Conservation (phyloP, 345 rosid genomes). For the Anacardium occidentale region DNA sequence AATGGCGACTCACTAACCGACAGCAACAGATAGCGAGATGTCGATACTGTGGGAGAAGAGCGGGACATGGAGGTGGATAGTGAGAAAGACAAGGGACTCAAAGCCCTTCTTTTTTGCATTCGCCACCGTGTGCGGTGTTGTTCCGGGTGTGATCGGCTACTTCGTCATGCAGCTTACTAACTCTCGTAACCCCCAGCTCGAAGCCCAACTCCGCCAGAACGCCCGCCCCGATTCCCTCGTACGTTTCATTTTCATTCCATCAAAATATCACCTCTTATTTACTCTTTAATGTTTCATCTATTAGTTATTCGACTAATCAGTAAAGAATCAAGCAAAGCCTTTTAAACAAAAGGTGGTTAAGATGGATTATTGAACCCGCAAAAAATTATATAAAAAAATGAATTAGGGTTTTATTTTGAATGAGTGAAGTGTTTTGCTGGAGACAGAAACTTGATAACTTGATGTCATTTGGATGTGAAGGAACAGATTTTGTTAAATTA, state of each 20-base stretch:
- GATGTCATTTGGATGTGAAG: no score
- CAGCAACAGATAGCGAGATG: conserved; percentile 28
- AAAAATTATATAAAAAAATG: no score
- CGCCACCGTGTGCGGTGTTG: conserved; percentile 86
- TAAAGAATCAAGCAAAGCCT: no score
- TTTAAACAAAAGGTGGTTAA: no score
- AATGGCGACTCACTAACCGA: not conserved
- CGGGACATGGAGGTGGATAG: conserved; percentile 75
- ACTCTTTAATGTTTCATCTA: no score
- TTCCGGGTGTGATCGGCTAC: conserved; percentile 86
- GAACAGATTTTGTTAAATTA: no score
- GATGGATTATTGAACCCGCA: no score
- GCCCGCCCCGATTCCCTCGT: conserved; percentile 84
- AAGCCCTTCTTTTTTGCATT: conserved; percentile 85
- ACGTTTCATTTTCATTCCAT: conserved; percentile 10
- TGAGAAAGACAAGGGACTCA: conserved; percentile 72
- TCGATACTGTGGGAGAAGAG: conserved; percentile 70
- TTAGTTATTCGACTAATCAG: no score
- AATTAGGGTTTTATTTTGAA: not conserved
- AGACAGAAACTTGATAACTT: no score
- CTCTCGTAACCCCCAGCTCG: conserved; percentile 71
- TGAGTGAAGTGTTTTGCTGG: no score
- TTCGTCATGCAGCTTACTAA: conserved; percentile 86
- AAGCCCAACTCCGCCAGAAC: conserved; percentile 70
- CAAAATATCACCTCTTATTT: no score